Evolutionary conservation across 106 monocot genomes (phyloP).

Genomic region (Dendrobium huoshanense): DNA sequence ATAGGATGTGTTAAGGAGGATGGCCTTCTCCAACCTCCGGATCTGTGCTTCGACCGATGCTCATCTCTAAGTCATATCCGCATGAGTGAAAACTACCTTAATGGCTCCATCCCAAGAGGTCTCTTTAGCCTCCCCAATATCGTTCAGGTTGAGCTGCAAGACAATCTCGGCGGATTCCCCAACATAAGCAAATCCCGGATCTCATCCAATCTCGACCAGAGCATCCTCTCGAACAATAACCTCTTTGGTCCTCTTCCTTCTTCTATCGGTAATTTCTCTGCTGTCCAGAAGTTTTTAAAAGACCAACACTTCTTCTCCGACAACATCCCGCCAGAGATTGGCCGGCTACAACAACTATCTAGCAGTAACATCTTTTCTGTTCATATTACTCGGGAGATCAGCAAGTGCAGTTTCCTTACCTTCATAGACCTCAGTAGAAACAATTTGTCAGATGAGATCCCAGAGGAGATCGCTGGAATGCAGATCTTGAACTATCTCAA

Average conservation of each 20-base stretch:
- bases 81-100: slow-evolving; percentile 72
- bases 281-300: slow-evolving; percentile 55
- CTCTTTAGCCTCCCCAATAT: slow-evolving; percentile 46
- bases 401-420: slow-evolving; percentile 50
- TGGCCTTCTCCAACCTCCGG: not conserved
- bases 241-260: slow-evolving; percentile 48
- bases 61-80: slow-evolving; percentile 54
- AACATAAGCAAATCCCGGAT: slow-evolving; percentile 11
- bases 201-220: slow-evolving; percentile 50
- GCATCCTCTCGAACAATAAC: slow-evolving; percentile 64
- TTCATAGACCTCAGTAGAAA: slow-evolving; percentile 58
- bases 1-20: slow-evolving; percentile 20
- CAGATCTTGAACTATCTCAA: slow-evolving; percentile 53
- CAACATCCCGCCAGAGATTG: slow-evolving; percentile 19
- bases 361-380: slow-evolving; percentile 49
- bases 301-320: slow-evolving; percentile 56
- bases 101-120: slow-evolving; percentile 53
- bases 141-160: slow-evolving; percentile 62
- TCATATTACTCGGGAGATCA: slow-evolving; percentile 35
- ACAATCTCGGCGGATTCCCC: slow-evolving; percentile 66
- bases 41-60: no score
- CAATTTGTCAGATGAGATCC: slow-evolving; percentile 40
- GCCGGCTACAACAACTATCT: slow-evolving; percentile 51
- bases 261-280: slow-evolving; percentile 50
- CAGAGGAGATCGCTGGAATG: slow-evolving; percentile 28